Evolutionary conservation across 1,284 basidiomycete genomes (phyloP), one percentile per base, ranked within the genome.

Genomic region (Ceratobasidium sp.): DNA sequence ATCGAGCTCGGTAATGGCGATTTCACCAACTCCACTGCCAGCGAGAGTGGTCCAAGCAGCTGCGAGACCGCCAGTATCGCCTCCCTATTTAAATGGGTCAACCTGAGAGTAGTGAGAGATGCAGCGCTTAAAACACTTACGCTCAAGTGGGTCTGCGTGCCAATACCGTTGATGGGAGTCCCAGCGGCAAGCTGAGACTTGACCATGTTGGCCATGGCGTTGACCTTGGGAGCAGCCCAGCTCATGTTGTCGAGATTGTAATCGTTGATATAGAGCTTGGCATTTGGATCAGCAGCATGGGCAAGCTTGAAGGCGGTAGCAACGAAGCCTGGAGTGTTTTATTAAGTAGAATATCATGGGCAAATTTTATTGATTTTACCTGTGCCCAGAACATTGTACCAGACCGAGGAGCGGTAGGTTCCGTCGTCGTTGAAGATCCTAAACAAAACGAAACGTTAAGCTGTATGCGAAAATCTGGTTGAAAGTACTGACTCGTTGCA

Each of bases 1-100:
- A 81, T 91, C 90, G 68, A 91, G 86, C 82, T 91, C 90, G 6
- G 90, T 91, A 78, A 91, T 86, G 18, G 90, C 89, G 28, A 91
- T 18, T 7, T 63, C 87, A 80, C 91, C 90, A 63, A 91, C 84
- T 18, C 90, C 90, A 40, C 89, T 86, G 26, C 86, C 86, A 28
- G 86, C 84, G 81, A 91, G 89, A 68, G 64, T 42, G 23, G 39
- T 66, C 20, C 60, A 26, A 7, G 64, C 66, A 18, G 76, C 39
- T 10, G 40, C 44, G n/a, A 77, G 15, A n/a, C 42, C 44, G 15
- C 46, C 87, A 85, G 81, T 87, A 82, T 44, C 90, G 81, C 80
- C 89, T 87, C 46, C 85, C 83, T 81, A 88, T 85, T 71, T 90
- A 82, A 15, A 12, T 84, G 85, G 18, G 86, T 82, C 2, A 89